These are phyloP conservation scores for Ormosia semicastrata DNA, from an alignment of 306 rosid genomes.

Conservation along the genomic window DNA sequence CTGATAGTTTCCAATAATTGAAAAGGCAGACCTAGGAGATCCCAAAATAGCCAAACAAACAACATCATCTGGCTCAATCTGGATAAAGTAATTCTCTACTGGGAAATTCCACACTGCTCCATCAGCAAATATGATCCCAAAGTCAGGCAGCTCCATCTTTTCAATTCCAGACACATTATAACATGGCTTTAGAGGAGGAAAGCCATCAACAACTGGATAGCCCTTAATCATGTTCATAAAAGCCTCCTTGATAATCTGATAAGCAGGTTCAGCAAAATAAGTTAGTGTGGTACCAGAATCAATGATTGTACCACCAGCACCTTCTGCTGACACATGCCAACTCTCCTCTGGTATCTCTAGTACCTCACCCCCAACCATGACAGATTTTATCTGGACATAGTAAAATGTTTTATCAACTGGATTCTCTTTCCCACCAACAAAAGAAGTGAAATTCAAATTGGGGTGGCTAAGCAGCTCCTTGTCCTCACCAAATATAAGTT, in stretches of 20 bases:
- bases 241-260: slow-evolving; percentile 62
- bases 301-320: slow-evolving; percentile 87
- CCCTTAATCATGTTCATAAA: slow-evolving; percentile 61
- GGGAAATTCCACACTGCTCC: slow-evolving; percentile 95
- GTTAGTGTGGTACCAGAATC: slow-evolving; percentile 97
- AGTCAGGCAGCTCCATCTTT: slow-evolving; percentile 75
- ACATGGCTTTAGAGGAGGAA: slow-evolving; percentile 76
- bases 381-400: slow-evolving; percentile 70
- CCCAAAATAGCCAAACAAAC: slow-evolving; percentile 86
- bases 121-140: slow-evolving; percentile 68
- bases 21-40: slow-evolving; percentile 65
- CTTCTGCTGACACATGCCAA: slow-evolving; percentile 66
- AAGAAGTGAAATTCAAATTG: slow-evolving; percentile 73
- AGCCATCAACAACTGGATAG: slow-evolving; percentile 51
- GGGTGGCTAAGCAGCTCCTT: slow-evolving; percentile 58
- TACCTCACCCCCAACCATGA: slow-evolving; percentile 67
- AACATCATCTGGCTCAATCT: slow-evolving; percentile 59
- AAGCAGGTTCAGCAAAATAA: slow-evolving; percentile 90
- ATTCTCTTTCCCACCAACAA: slow-evolving; percentile 65
- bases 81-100: slow-evolving; percentile 83
- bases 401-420: slow-evolving; percentile 77
- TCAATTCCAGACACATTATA: slow-evolving; percentile 88
- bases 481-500: slow-evolving; percentile 87
- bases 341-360: slow-evolving; percentile 70
- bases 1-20: slow-evolving; percentile 95